A percentile compares a stretch with the other conserved stretches of the same genome.
Evolutionary conservation across 202 grass and related monocot species (phyloP).

Genomic region (Carex arenaria): DNA sequence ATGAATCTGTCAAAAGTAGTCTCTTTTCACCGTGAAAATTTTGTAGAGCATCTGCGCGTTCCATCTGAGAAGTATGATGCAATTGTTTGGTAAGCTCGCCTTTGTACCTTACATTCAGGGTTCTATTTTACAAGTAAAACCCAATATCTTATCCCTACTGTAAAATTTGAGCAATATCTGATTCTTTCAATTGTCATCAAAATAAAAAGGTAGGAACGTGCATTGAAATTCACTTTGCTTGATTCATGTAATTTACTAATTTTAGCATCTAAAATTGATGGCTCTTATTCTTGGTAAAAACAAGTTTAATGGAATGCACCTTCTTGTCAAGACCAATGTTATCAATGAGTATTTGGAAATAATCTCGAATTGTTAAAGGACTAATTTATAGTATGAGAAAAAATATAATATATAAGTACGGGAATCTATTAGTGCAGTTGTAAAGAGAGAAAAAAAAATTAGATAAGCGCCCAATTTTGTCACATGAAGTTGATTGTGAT

Average conservation of each 20-base stretch:
- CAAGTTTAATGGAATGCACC: background rate
- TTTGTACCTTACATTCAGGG: background rate
- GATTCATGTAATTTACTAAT: background rate
- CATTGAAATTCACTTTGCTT: background rate
- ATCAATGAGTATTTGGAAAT: background rate
- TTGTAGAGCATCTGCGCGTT: slow-evolving; percentile 45
- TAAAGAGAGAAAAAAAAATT: background rate
- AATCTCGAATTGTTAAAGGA: background rate
- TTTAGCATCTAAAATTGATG: background rate
- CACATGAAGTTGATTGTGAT: no score
- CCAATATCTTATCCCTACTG: background rate
- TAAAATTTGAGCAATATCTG: background rate
- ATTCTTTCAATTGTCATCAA: background rate
- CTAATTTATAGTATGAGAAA: background rate
- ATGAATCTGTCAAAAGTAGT: slow-evolving; percentile 45
- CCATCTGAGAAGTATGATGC: slow-evolving; percentile 77
- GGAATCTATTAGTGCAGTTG: background rate
- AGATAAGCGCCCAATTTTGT: background rate
- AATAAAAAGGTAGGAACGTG: background rate
- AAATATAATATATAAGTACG: background rate
- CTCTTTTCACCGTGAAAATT: slow-evolving; percentile 75
- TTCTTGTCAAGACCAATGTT: background rate
- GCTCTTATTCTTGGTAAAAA: background rate
- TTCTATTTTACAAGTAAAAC: background rate
- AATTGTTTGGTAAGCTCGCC: slow-evolving; percentile 76